Conservation (phyloP, 805 yeast genomes). For the Gaillardinia entomophila region DNA sequence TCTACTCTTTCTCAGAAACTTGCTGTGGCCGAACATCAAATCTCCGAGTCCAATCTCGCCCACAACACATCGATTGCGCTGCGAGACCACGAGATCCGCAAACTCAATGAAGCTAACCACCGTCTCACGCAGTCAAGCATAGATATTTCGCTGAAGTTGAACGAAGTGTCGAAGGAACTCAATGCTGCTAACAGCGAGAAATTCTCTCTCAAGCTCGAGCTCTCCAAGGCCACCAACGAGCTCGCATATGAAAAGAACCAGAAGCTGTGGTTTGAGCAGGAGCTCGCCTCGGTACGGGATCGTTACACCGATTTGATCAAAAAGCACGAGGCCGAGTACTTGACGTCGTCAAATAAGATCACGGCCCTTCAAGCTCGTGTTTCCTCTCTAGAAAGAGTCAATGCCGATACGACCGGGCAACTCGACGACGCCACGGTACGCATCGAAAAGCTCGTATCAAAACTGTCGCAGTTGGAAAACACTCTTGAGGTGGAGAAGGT, state of each 20-base stretch:
- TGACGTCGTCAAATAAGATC: conserved; percentile 22
- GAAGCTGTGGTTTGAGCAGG: conserved; percentile 35
- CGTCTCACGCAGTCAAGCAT: conserved; percentile 28
- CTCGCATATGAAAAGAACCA: conserved; percentile 26
- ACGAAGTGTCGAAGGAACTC: conserved; percentile 28
- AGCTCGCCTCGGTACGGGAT: conserved; percentile 28
- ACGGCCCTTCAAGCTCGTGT: conserved; percentile 31
- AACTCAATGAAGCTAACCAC: conserved; percentile 21
- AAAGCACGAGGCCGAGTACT: conserved; percentile 31
- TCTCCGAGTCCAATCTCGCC: conserved; percentile 7
- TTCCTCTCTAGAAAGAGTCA: conserved; percentile 27
- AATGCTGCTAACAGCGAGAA: conserved; percentile 33
- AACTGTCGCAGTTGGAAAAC: conserved; percentile 15
- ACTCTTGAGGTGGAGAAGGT: conserved; percentile 43
- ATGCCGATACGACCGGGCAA: conserved; percentile 31
- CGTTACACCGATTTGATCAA: conserved; percentile 33
- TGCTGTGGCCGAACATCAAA: conserved; percentile 9
- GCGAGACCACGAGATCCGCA: conserved; percentile 19
- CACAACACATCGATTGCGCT: conserved; percentile 3
- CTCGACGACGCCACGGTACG: conserved; percentile 44
- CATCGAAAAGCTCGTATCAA: conserved; percentile 17
- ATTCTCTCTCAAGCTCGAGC: conserved; percentile 28
- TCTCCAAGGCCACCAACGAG: conserved; percentile 30
- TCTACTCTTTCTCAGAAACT: conserved; percentile 9
- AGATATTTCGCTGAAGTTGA: conserved; percentile 29